Base-by-base conservation (phyloP, 306 rosid genomes). In the Sphenostylis stenocarpa region DNA sequence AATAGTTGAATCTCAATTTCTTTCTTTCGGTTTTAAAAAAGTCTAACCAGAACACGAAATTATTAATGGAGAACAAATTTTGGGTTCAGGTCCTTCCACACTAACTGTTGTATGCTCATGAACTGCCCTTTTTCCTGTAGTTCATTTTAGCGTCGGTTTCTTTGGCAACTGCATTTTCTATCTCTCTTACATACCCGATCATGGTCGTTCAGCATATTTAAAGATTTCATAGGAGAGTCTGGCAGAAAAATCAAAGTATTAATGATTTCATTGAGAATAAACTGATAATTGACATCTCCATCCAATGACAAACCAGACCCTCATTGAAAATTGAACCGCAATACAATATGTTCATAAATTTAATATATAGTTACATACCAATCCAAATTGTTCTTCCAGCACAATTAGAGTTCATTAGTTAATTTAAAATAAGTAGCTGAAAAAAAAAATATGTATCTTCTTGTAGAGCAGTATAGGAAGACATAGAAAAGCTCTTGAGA, bases 351-450 rank as follows among this genome's bases (percentile, higher is more conserved):
- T 68, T 36, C n/a, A n/a, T 39, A 52, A 26, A 13, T 73, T 26
- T 70, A 17, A 82, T 73, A 70, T 84, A 3, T 13, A 41, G 45
- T 12, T 12, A 43, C 23, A 45, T 95, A 90, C 96, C 97, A 62
- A 95, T 95, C 98, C 98, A 95, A 81, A 95, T 85, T 80, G 97
- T 95, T 66, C 98, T 97, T 65, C 97, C 96, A 75, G 98, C 97
- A 69, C 90, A 97, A 80, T 90, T 92, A 92, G 76, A 92, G 97
- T 84, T 95, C 96, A 63, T 92, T 92, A 81, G 92, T 90, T 83
- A 92, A 85, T 24, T 97, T 89, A 81, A n/a, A 94, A 90, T 82
- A 88, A 90, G 86, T 94, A 94, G 97, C 97, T 90, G 89, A 80
- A 82, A 84, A 75, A 73, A 73, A 39, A 7, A 39, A 10, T 36